These are phyloP conservation scores for Phenoliferia sp. DNA, from an alignment of 1,284 basidiomycete species.

Conservation along the genomic window DNA sequence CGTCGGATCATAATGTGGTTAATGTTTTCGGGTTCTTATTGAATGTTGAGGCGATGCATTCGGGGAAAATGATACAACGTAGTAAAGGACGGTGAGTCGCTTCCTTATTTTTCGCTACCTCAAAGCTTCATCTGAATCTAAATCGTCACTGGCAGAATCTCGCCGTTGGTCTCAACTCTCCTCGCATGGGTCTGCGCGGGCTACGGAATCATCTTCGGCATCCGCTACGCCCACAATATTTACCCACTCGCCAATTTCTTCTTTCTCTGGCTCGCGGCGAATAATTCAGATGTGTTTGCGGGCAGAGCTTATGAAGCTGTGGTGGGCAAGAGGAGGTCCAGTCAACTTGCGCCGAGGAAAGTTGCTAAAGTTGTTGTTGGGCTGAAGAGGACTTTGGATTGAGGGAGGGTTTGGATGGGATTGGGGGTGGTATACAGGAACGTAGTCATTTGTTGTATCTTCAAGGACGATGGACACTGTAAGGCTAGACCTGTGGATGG, in stretches of 20 bases:
- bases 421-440: too few species aligned
- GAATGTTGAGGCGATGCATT: conserved; percentile 35
- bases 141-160: neutral
- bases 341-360: neutral
- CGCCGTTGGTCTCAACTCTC: conserved; percentile 3
- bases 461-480: too few species aligned
- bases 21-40: conserved; percentile 39
- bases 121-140: neutral
- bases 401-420: too few species aligned
- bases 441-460: too few species aligned
- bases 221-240: conserved; percentile 31
- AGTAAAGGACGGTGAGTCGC: neutral
- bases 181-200: conserved; percentile 3
- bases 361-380: too few species aligned
- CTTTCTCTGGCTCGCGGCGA: conserved; percentile 27
- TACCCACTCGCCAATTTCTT: conserved; percentile 31
- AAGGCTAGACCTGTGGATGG: too few species aligned
- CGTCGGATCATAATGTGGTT: conserved; percentile 42
- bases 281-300: conserved; percentile 7
- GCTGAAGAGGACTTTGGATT: too few species aligned
- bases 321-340: conserved; percentile 7
- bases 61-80: conserved; percentile 21
- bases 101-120: neutral
- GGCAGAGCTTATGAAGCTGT: conserved; percentile 8
- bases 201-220: conserved; percentile 31